Percentiles rank a stretch among this genome's conserved stretches.
Conservation (phyloP, 2,329 filamentous ascomycete genomes). For the Raffaelea albimanens region DNA sequence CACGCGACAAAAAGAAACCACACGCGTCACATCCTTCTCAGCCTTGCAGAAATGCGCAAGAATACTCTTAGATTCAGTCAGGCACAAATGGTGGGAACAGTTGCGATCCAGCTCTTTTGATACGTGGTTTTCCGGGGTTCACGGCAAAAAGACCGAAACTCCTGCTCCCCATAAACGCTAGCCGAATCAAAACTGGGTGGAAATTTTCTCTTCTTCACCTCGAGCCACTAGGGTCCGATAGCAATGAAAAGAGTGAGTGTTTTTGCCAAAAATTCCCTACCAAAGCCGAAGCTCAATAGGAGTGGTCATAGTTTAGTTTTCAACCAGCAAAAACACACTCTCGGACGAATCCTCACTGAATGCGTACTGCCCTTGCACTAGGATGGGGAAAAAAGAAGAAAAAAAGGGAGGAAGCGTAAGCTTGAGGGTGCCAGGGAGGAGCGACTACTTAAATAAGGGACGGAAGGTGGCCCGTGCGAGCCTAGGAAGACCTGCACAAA, state of each 20-base stretch:
- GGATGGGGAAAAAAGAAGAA: slow-evolving; percentile 41
- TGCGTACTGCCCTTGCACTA: slow-evolving; percentile 71
- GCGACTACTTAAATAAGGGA: slow-evolving; percentile 12
- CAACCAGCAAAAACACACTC: slow-evolving; percentile 84
- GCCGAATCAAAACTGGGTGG: too few species aligned
- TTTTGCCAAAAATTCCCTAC: slow-evolving; percentile 68
- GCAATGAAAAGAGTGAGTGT: slow-evolving; percentile 35
- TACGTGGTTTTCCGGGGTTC: too few species aligned
- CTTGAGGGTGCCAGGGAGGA: slow-evolving; percentile 1
- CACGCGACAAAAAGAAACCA: too few species aligned
- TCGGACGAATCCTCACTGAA: slow-evolving; percentile 77
- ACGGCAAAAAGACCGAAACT: too few species aligned
- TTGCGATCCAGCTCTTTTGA: too few species aligned
- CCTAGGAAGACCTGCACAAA: neutral
- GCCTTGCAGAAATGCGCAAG: too few species aligned
- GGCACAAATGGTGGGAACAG: too few species aligned
- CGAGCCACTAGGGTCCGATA: slow-evolving; percentile 31
- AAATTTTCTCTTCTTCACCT: slow-evolving; percentile 37
- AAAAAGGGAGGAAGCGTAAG: slow-evolving; percentile 10
- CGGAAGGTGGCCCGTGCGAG: slow-evolving; percentile 8
- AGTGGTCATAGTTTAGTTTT: slow-evolving; percentile 79
- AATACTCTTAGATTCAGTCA: too few species aligned
- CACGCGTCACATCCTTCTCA: too few species aligned
- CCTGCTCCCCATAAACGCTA: too few species aligned
- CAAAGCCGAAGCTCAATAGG: slow-evolving; percentile 56